Evolutionary conservation across 2,329 filamentous ascomycete genomes (phyloP).

Genomic region (Fusarium fujikuroi): DNA sequence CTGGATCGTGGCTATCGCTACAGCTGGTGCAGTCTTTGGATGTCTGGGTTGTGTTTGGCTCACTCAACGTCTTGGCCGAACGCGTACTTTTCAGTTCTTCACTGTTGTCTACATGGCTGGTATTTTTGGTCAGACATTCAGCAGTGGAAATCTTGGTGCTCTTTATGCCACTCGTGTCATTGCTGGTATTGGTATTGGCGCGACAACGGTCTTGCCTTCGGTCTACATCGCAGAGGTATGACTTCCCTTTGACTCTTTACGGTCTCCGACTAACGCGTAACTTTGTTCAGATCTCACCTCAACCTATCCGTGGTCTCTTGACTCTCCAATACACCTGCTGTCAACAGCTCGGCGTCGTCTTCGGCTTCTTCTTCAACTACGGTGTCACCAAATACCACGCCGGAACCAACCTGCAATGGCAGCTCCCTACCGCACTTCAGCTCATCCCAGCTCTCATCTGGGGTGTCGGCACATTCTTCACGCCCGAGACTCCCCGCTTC

Average conservation of each 20-base stretch:
- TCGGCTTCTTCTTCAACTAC: slow-evolving; percentile 52
- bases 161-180: slow-evolving; percentile 44
- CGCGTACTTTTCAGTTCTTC: slow-evolving; percentile 39
- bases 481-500: slow-evolving; percentile 43
- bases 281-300: slow-evolving; percentile 32
- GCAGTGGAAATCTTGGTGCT: slow-evolving; percentile 39
- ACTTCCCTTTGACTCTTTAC: rapidly evolving
- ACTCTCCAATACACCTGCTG: slow-evolving; percentile 49
- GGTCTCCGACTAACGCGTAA: rapidly evolving
- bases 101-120: slow-evolving; percentile 53
- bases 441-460: slow-evolving; percentile 42
- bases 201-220: slow-evolving; percentile 43
- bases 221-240: slow-evolving; percentile 46
- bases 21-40: slow-evolving; percentile 46
- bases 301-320: slow-evolving; percentile 46
- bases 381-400: slow-evolving; percentile 46
- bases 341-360: slow-evolving; percentile 48
- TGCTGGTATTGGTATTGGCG: slow-evolving; percentile 42
- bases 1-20: slow-evolving; percentile 48
- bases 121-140: slow-evolving; percentile 47
- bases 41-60: slow-evolving; percentile 43
- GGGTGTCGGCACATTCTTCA: slow-evolving; percentile 42
- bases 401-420: slow-evolving; percentile 41
- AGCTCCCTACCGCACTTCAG: slow-evolving; percentile 44
- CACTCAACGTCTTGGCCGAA: slow-evolving; percentile 40